Conservation (phyloP, 2,329 filamentous ascomycete species). For the Aspergillus oerlinghausenensis region DNA sequence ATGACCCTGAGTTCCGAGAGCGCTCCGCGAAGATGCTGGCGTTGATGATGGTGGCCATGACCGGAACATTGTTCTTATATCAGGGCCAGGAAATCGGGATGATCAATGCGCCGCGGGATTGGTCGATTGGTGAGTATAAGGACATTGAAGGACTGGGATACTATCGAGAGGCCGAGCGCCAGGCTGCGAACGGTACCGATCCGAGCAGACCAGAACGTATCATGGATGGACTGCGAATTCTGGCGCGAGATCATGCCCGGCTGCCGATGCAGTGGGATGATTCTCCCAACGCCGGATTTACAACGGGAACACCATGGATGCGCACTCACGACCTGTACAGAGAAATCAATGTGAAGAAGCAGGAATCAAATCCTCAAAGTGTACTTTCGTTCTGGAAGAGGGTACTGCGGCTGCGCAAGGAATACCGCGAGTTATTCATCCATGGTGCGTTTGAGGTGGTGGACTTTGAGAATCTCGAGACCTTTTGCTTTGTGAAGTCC, state of each 20-base stretch:
- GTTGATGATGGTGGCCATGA: constrained; percentile 45
- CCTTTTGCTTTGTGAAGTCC: constrained; percentile 19
- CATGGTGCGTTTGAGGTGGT: constrained; percentile 18
- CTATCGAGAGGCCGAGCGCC: constrained; percentile 36
- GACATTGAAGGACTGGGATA: constrained; percentile 46
- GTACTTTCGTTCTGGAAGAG: constrained; percentile 58
- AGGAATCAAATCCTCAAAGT: constrained; percentile 41
- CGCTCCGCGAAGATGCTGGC: constrained; percentile 52
- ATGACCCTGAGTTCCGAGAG: constrained; percentile 45
- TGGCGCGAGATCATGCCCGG: constrained; percentile 58
- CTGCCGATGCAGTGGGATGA: constrained; percentile 65
- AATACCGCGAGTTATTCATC: constrained; percentile 52
- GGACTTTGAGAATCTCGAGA: constrained; percentile 18
- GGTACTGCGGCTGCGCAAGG: constrained; percentile 52
- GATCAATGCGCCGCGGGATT: constrained; percentile 49
- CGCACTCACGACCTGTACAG: constrained; percentile 45
- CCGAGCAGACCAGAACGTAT: constrained; percentile 11
- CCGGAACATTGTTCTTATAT: constrained; percentile 55
- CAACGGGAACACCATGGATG: constrained; percentile 56
- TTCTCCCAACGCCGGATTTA: constrained; percentile 58
- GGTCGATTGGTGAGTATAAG: constrained; percentile 44
- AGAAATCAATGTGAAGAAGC: constrained; percentile 48
- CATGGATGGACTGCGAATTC: constrained; percentile 45
- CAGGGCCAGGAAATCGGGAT: constrained; percentile 61
- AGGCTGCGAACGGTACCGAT: constrained; percentile 27